Base-by-base conservation (phyloP, 306 rosid species). In the Prosopis cineraria region DNA sequence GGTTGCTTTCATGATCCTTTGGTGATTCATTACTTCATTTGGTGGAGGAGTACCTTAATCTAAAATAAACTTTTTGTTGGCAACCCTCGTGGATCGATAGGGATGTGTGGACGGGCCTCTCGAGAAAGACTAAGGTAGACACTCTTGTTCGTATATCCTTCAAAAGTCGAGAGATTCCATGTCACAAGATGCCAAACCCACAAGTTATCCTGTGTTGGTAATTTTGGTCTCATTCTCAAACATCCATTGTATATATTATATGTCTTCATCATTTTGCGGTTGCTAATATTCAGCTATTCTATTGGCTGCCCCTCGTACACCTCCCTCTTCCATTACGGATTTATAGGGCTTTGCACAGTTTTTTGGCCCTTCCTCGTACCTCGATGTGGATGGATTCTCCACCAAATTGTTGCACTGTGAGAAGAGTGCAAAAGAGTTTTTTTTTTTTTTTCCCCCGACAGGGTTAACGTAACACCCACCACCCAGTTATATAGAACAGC, bases 31-130 rank as follows among this genome's bases (percentile, higher is more conserved):
- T 48, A 68, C 31, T 67, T 67, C 72, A 39, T 67, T 39, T 67
- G 52, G 78, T 78, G 74, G 48, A 68, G 79, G 55, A 69, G 70
- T 52, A 63, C 80, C 76, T 36, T 24, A 70, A 40, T 72, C 27
- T 52, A 52, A 52, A 19, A n/a, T 8, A 20, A 52, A 52, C 59
- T 2, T 20, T 31, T 72, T 77, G 36, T 33, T 65, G 73, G 81
- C 68, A 75, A 45, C 77, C 70, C 59, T 78, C 29, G 16, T 36
- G 64, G 59, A 29, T 59, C 24, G 77, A 78, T 58, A 47, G 52
- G 9, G 55, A 56, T 68, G 75, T 70, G 34, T 56, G 66, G 78
- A 41, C 8, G 37, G 29, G 52, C 45, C 55, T 53, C 45, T 43
- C 67, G 14, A 30, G 37, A 66, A 65, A 36, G 65, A 53, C 19